Evolutionary conservation across 345 rosid species (phyloP).

Genomic region (Aquilaria sinensis): DNA sequence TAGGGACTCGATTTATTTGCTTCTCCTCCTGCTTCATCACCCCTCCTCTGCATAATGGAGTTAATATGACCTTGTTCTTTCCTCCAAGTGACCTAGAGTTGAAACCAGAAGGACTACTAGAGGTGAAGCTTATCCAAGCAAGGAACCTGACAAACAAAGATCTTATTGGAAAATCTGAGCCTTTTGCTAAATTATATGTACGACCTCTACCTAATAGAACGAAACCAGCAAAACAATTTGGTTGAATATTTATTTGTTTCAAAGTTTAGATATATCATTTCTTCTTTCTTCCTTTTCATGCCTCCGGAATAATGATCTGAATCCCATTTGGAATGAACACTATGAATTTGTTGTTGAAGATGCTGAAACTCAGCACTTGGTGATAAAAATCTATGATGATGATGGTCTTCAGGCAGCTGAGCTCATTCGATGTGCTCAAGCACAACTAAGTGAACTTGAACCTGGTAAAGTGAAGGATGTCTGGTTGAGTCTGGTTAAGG

Average conservation of each 20-base stretch:
- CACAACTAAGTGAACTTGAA: conserved; percentile 67
- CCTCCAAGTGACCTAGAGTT: conserved; percentile 76
- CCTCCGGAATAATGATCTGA: conserved; percentile 82
- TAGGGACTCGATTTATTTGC: too few relatives aligned
- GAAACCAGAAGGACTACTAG: conserved; percentile 84
- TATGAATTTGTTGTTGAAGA: conserved; percentile 89
- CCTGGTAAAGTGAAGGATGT: conserved; percentile 99
- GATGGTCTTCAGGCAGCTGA: conserved; percentile 94
- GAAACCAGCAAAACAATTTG: conserved; percentile 69
- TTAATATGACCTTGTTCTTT: conserved; percentile 19
- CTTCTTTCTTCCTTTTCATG: not conserved
- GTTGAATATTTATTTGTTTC: conserved; percentile 37
- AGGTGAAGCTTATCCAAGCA: conserved; percentile 99
- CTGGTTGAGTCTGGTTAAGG: conserved; percentile 97
- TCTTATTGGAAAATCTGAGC: conserved; percentile 94
- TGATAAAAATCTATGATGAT: conserved; percentile 79
- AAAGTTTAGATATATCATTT: conserved; percentile 12
- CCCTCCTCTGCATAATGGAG: not conserved
- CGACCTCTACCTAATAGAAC: conserved; percentile 80
- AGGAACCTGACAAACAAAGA: conserved; percentile 92
- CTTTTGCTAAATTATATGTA: conserved; percentile 68
- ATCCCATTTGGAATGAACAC: conserved; percentile 99
- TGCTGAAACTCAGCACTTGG: conserved; percentile 83
- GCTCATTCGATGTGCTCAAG: conserved; percentile 83
- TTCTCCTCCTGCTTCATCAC: too few relatives aligned